Base-by-base conservation (phyloP, 306 rosid genomes). In the Quercus glauca region DNA sequence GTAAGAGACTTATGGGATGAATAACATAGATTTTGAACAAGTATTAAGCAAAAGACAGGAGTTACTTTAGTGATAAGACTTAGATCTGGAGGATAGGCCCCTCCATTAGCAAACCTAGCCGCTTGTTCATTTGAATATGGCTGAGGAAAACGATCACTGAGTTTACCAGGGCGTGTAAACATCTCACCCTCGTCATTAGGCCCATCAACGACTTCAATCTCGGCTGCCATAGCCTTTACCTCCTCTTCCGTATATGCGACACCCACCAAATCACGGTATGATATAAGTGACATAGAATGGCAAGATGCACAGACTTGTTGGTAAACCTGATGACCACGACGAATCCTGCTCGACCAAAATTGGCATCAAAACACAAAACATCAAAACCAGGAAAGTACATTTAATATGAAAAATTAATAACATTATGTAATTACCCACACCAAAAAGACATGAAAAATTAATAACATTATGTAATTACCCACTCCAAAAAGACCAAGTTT, bases 311-410 rank as follows among this genome's bases (percentile, higher is more conserved):
- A 95, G 82, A 95, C 98, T 89, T 95, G 92, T 61, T 74, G 75
- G 83, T 95, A 95, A 80, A 96, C 99, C 88, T 93, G 98, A 88
- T 95, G 99, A 83, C 99, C 99, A 79, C 99, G 98, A 55, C 99
- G 97, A 82, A 95, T 89, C 92, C 99, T 95, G 98, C 82, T 65
- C 86, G 80, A 21, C 58, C 7, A 84, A 80, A 91, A 82, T 79
- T 60, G 52, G 15, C 63, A 80, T 45, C 53, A 63, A 58, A 76
- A 52, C 76, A 81, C 53, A 63, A 53, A 76, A 52, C 76, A 81
- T 71, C 63, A 74, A 74, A 31, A 59, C 51, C 18, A 52, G 31
- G 4, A 9, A 15, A 14, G 55, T 75, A 41, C 33, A 56, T 31
- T 45, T 55, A 29, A 76, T 28, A n/a, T 2, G 8, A n/a, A 77